Base-by-base conservation (phyloP, 2,329 filamentous ascomycete genomes). In the Apiospora koreana region DNA sequence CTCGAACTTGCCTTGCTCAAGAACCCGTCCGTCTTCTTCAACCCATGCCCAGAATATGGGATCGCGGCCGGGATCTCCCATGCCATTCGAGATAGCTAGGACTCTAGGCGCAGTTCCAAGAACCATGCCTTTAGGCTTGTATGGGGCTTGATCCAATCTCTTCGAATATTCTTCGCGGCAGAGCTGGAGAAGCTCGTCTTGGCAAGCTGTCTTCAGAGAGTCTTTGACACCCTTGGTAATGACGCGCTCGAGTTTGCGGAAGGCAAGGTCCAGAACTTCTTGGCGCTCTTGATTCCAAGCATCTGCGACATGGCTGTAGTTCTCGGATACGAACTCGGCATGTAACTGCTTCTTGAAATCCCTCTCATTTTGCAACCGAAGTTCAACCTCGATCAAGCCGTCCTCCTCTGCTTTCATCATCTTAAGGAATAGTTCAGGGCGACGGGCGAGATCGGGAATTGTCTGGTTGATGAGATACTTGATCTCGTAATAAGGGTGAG, bases 321-420 rank as follows among this genome's bases (percentile, higher is more conserved):
- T 97, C 80, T 99, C 96, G 0, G 95, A 98, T 73, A 94, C 92
- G 73, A 99, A 97, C 76, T 96, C 92, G 65, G 89, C 87, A 78
- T 94, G 92, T 5, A 99, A 87, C 68, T 92, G 90, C 67, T 90
- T 88, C 70, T 91, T 91, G 84, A 97, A 95, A 43, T 92, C 88
- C 8, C 91, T 89, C 75, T 93, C 91, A 69, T 92, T 90, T 75
- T 94, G 90, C 79, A 98, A 88, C 18, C 88, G 88, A 23, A 98
- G 89, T 75, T 89, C 91, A 69, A 99, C 93, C 71, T 97, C 94
- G 18, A 99, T 88, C 1, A 99, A 85, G 2, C 95, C 95, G 79
- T 99, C 96, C 76, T 96, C 93, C 80, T 99, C 96, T 1, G 96
- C 96, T 80, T 94, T 97, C 80, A 98, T 90, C 96, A 99, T 99